Percentiles rank a stretch among this genome's conserved stretches.
phyloP scores from a whole-genome alignment of 371 early-diverging fungal species.

The Lichtheimia ornata region DNA sequence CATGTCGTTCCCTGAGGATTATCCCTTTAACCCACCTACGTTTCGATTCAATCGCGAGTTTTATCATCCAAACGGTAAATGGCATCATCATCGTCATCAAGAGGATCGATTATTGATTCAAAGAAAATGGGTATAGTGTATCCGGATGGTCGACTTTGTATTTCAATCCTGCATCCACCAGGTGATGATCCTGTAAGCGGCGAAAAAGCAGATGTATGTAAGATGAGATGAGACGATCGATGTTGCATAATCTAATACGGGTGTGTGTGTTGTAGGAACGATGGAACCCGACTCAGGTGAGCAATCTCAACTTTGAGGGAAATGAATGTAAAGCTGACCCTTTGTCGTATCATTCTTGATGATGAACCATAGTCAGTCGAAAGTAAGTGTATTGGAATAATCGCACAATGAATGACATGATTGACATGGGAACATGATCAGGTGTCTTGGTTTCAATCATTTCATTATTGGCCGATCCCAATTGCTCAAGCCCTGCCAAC shows the following conservation, averaged over 20 bases:
- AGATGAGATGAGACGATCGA: neutral
- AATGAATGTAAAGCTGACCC: neutral
- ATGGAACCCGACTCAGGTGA: constrained; percentile 91
- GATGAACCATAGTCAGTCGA: constrained; percentile 38
- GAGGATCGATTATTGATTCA: neutral
- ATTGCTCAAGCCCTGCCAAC: constrained; percentile 95
- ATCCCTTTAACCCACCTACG: constrained; percentile 75
- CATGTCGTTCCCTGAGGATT: constrained; percentile 58
- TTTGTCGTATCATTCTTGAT: neutral
- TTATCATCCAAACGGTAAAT: constrained; percentile 74
- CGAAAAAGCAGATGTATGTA: constrained; percentile 79
- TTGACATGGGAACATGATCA: constrained; percentile 9
- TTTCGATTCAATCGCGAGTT: constrained; percentile 79
- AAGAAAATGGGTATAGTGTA: constrained; percentile 56
- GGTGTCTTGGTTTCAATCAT: constrained; percentile 89
- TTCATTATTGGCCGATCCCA: constrained; percentile 93
- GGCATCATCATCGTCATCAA: neutral
- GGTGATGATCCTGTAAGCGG: constrained; percentile 85
- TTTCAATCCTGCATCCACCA: constrained; percentile 79
- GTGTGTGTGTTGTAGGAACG: constrained; percentile 64
- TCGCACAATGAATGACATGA: neutral
- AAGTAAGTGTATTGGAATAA: constrained; percentile 32
- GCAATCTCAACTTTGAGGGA: neutral
- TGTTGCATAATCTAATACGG: neutral
- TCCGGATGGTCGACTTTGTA: constrained; percentile 82